Conservation (phyloP, 352 stramenopile genomes). For the Thraustochytrium striatum region DNA sequence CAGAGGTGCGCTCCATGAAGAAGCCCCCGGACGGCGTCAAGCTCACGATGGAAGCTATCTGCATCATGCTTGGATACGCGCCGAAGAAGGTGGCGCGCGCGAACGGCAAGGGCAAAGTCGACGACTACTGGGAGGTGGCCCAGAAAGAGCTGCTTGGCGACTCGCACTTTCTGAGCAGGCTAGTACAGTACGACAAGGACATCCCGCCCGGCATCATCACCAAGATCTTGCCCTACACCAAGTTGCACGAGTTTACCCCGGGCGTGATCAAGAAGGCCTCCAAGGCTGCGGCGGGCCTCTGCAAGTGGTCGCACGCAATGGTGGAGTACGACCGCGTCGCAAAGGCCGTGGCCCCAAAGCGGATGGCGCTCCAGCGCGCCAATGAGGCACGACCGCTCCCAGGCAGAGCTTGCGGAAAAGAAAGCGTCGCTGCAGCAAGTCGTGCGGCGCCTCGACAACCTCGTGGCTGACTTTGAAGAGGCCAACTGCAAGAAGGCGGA, state of each 20-base stretch:
- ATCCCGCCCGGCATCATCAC: slow-evolving; percentile 78
- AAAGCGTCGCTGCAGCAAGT: slow-evolving; percentile 82
- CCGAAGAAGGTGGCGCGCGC: slow-evolving; percentile 83
- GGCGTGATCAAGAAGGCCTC: slow-evolving; percentile 89
- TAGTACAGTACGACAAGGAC: slow-evolving; percentile 93
- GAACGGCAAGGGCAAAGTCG: slow-evolving; percentile 78
- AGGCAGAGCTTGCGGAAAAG: slow-evolving; percentile 78
- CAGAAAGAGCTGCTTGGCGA: slow-evolving; percentile 86
- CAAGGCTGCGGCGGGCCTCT: slow-evolving; percentile 82
- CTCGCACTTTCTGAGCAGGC: slow-evolving; percentile 77
- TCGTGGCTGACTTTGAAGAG: slow-evolving; percentile 77
- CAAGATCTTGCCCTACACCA: slow-evolving; percentile 76
- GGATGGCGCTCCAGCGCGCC: slow-evolving; percentile 82
- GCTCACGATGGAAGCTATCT: slow-evolving; percentile 89
- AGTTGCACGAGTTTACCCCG: slow-evolving; percentile 82
- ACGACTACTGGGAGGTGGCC: slow-evolving; percentile 87
- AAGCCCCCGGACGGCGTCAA: slow-evolving; percentile 82
- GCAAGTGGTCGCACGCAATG: slow-evolving; percentile 92
- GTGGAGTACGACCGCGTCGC: slow-evolving; percentile 89
- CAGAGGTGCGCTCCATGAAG: slow-evolving; percentile 91
- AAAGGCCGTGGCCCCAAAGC: slow-evolving; percentile 86
- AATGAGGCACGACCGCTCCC: slow-evolving; percentile 75
- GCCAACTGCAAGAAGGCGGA: slow-evolving; percentile 82
- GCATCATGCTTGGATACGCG: slow-evolving; percentile 88
- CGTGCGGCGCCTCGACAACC: slow-evolving; percentile 78